A percentile compares a stretch with the other conserved stretches of the same genome.
phyloP scores from a whole-genome alignment of 2,329 filamentous ascomycete genomes.

The Cladosporium sp. region DNA sequence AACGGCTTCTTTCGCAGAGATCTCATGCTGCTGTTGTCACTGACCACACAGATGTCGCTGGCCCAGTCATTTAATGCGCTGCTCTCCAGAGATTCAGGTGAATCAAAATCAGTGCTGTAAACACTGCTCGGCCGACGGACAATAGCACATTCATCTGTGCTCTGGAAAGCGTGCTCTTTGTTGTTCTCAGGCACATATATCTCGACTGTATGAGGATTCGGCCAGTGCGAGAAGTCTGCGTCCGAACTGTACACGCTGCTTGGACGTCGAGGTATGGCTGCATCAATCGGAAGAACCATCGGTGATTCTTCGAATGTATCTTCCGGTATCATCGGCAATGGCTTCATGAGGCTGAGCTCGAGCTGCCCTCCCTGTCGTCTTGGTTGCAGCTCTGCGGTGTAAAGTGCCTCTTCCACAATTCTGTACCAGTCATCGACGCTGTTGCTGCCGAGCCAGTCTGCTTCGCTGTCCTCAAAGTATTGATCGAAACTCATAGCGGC shows the following conservation, averaged over 20 bases:
- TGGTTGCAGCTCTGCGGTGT: conserved; percentile 3
- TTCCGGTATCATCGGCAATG: conserved; percentile 5
- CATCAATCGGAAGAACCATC: too few relatives aligned
- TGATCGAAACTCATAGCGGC: conserved; percentile 10
- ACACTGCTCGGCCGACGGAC: neutral
- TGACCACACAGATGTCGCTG: neutral
- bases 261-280: neutral
- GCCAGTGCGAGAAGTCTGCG: neutral
- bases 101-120: conserved; percentile 4
- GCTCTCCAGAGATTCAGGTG: conserved; percentile 2
- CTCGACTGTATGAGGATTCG: neutral
- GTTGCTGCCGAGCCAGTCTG: neutral
- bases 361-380: neutral
- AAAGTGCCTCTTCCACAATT: conserved; percentile 5
- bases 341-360: conserved; percentile 1
- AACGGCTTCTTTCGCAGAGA: conserved; percentile 3
- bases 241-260: conserved; percentile 1
- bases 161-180: neutral
- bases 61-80: conserved; percentile 1
- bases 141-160: neutral
- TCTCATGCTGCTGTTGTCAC: neutral
- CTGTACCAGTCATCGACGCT: conserved; percentile 4
- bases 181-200: neutral
- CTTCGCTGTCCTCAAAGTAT: conserved; percentile 1
- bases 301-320: neutral